Conservation (phyloP, 164 flowering plant genomes). For the Aristolochia californica region DNA sequence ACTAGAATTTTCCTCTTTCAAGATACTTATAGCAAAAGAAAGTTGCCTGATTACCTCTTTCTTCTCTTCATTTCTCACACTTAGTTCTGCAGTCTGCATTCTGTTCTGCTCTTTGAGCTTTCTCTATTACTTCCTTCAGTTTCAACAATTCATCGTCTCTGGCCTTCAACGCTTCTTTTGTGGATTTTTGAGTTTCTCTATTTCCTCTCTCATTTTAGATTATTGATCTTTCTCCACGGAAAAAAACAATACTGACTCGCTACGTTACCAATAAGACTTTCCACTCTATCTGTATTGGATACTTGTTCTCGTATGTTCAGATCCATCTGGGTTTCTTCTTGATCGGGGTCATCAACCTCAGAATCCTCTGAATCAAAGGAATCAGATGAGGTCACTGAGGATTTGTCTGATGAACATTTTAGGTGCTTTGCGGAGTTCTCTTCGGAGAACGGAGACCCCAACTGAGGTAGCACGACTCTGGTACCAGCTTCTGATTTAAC, state of each 20-base stretch:
- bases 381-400: constrained; percentile 25
- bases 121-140: constrained; percentile 45
- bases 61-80: constrained; percentile 82
- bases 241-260: background rate
- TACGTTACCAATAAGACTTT: background rate
- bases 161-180: too few relatives aligned
- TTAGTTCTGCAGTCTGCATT: constrained; percentile 29
- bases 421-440: constrained; percentile 23
- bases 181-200: background rate
- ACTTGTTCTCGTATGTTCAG: constrained; percentile 11
- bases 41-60: constrained; percentile 81
- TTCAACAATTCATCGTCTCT: constrained; percentile 13
- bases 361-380: constrained; percentile 36
- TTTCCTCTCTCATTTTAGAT: background rate
- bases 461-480: constrained; percentile 18
- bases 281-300: constrained; percentile 5
- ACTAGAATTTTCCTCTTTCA: constrained; percentile 49
- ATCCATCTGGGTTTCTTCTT: constrained; percentile 19
- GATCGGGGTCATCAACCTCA: constrained; percentile 20
- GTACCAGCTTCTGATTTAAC: constrained; percentile 36
- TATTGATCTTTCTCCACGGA: constrained; percentile 13
- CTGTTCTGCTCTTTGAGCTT: constrained; percentile 47
- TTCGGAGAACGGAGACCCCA: constrained; percentile 28
- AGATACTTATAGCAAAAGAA: constrained; percentile 41
- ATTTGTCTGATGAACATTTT: constrained; percentile 6